Conservation (phyloP, 2,329 filamentous ascomycete genomes). For the Cladosporium sp. region DNA sequence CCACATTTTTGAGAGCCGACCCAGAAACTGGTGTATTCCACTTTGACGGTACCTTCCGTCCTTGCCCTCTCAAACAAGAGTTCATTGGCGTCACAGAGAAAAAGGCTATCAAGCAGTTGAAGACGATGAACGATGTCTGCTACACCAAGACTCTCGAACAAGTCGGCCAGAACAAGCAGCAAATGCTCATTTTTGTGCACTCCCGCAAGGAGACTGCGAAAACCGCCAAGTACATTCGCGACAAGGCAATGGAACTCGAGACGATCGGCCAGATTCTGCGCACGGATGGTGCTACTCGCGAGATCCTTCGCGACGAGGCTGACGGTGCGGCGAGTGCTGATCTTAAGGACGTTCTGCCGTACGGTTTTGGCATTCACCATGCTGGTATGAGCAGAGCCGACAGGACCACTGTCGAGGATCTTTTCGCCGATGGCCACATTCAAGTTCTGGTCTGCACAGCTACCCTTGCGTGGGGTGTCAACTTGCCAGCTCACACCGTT, state of each 20-base stretch:
- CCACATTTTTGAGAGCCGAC: slow-evolving; percentile 89
- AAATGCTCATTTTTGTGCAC: slow-evolving; percentile 99
- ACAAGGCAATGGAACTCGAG: slow-evolving; percentile 95
- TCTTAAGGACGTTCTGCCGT: slow-evolving; percentile 89
- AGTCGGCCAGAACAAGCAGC: slow-evolving; percentile 85
- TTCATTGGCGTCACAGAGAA: slow-evolving; percentile 97
- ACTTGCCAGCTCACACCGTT: slow-evolving; percentile 93
- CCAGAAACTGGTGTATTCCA: slow-evolving; percentile 83
- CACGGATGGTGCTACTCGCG: slow-evolving; percentile 84
- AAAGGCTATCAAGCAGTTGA: slow-evolving; percentile 97
- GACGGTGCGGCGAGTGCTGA: slow-evolving; percentile 79
- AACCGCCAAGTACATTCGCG: slow-evolving; percentile 90
- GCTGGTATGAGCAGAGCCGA: slow-evolving; percentile 96
- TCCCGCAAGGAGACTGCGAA: slow-evolving; percentile 98
- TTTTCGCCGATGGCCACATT: slow-evolving; percentile 86
- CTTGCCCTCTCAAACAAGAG: slow-evolving; percentile 91
- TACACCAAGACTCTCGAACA: slow-evolving; percentile 97
- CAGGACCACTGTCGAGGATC: slow-evolving; percentile 88
- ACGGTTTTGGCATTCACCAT: slow-evolving; percentile 97
- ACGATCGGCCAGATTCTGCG: slow-evolving; percentile 94
- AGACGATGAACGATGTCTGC: slow-evolving; percentile 98
- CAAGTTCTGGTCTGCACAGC: slow-evolving; percentile 96
- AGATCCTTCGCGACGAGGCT: slow-evolving; percentile 81
- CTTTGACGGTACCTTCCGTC: slow-evolving; percentile 90
- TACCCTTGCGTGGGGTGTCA: slow-evolving; percentile 98